These are phyloP conservation scores for Pouteria glomerata DNA, from an alignment of 148 eudicot genomes.

Conservation along the genomic window DNA sequence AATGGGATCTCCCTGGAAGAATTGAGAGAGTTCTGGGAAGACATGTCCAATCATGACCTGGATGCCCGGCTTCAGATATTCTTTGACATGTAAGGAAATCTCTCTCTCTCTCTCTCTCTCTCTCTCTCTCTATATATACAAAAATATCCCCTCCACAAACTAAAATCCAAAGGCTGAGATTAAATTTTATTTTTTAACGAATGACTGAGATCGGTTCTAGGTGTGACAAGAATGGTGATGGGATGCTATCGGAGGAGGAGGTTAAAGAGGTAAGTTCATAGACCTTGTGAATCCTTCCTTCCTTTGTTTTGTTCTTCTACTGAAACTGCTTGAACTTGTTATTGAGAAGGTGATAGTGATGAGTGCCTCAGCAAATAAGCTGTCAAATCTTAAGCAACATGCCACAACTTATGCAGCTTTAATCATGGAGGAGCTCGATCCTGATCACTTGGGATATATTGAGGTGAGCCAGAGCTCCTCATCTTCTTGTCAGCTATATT, in stretches of 20 bases:
- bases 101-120: not conserved
- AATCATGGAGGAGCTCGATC: slow-evolving; percentile 98
- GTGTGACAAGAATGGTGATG: slow-evolving; percentile 99
- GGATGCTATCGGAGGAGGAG: slow-evolving; percentile 84
- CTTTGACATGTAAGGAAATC: slow-evolving; percentile 63
- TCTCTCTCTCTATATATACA: not conserved
- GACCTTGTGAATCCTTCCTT: not conserved
- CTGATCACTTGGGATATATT: slow-evolving; percentile 73
- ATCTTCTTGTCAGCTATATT: not conserved
- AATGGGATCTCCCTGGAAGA: slow-evolving; percentile 64
- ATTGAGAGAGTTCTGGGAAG: slow-evolving; percentile 81
- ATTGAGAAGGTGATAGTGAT: slow-evolving; percentile 61
- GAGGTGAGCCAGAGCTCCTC: slow-evolving; percentile 43
- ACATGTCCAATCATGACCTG: slow-evolving; percentile 70
- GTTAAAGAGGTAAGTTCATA: slow-evolving; percentile 61
- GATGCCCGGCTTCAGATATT: slow-evolving; percentile 81
- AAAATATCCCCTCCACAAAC: not conserved
- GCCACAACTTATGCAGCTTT: slow-evolving; percentile 76
- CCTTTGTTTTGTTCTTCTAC: not conserved
- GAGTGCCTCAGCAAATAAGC: slow-evolving; percentile 93
- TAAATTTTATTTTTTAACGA: too few relatives aligned
- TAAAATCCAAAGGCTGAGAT: too few relatives aligned
- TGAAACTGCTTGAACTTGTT: not conserved
- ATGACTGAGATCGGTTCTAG: too few relatives aligned
- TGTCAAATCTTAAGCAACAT: slow-evolving; percentile 72